A percentile compares a stretch with the other conserved stretches of the same genome.
Evolutionary conservation across 108 stramenopile species (phyloP).

Genomic region (Skeletonema tropicum): DNA sequence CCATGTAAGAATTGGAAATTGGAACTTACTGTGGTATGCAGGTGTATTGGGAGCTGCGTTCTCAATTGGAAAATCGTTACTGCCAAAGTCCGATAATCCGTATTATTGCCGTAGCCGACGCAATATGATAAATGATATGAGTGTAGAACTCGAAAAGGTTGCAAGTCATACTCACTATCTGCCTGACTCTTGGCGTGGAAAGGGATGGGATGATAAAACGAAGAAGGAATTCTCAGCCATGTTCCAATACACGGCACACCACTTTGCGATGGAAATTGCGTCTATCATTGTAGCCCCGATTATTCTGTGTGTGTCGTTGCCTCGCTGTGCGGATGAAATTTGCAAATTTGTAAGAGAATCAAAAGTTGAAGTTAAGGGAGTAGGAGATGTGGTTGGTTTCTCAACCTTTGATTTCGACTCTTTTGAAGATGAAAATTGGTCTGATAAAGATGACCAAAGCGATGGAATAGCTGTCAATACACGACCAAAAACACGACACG

Average conservation of each 20-base stretch:
- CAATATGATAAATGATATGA: constrained; percentile 76
- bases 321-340: constrained; percentile 80
- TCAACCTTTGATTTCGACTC: constrained; percentile 92
- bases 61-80: constrained; percentile 79
- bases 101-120: constrained; percentile 49
- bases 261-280: constrained; percentile 75
- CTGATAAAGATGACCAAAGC: constrained; percentile 40
- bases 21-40: constrained; percentile 95
- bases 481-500: constrained; percentile 65
- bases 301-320: constrained; percentile 86
- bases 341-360: constrained; percentile 82
- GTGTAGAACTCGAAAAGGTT: constrained; percentile 63
- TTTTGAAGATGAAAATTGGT: constrained; percentile 82
- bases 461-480: neutral
- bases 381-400: constrained; percentile 92
- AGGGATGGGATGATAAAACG: constrained; percentile 64
- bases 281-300: constrained; percentile 90
- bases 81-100: constrained; percentile 62
- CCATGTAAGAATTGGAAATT: constrained; percentile 90
- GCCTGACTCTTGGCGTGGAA: constrained; percentile 84
- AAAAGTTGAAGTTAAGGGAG: constrained; percentile 79
- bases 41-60: constrained; percentile 81
- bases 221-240: constrained; percentile 68
- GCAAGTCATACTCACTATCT: constrained; percentile 90
- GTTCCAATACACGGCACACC: constrained; percentile 89